Percentiles rank a stretch among this genome's conserved stretches.
Conservation (phyloP, 495 filamentous ascomycete genomes). For the Penicillium cataractarum region DNA sequence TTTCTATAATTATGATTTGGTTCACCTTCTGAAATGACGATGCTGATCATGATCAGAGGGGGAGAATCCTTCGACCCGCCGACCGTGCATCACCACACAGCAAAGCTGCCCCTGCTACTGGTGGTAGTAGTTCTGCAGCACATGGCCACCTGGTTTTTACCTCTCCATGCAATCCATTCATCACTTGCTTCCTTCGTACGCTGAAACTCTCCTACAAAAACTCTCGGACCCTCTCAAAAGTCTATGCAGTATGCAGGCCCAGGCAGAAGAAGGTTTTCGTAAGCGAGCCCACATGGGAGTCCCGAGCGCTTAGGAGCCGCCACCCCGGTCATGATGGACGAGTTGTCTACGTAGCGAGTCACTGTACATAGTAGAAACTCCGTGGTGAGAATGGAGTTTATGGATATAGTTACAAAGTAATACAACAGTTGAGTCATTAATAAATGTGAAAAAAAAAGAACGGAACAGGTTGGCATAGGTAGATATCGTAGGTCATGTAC, state of each 20-base stretch:
- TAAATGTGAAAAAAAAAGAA: not conserved
- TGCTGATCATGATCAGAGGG: constrained; percentile 4
- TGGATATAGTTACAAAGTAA: not conserved
- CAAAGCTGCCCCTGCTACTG: constrained; percentile 1
- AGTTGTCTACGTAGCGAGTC: not conserved
- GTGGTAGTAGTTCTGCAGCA: not conserved
- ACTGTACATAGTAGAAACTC: not conserved
- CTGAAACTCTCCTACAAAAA: not conserved
- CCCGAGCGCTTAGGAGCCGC: constrained; percentile 34
- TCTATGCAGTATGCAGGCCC: constrained; percentile 2
- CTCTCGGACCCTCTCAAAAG: not conserved
- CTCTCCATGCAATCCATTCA: not conserved
- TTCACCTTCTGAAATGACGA: not conserved
- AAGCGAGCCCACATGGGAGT: constrained; percentile 29
- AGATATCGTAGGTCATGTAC: not conserved
- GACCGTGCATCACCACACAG: constrained; percentile 6
- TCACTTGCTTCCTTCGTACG: not conserved
- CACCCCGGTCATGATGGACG: constrained; percentile 13
- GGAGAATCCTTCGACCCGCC: not conserved
- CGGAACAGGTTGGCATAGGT: not conserved
- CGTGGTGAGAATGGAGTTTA: not conserved
- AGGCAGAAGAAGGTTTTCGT: constrained; percentile 18
- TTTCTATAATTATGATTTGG: not conserved
- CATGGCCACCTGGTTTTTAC: not conserved
- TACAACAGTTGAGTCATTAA: not conserved